Evolutionary conservation across 1,139 yeast genomes (phyloP), one percentile per base, ranked within the genome.

Genomic region (Kodamaea sp.): DNA sequence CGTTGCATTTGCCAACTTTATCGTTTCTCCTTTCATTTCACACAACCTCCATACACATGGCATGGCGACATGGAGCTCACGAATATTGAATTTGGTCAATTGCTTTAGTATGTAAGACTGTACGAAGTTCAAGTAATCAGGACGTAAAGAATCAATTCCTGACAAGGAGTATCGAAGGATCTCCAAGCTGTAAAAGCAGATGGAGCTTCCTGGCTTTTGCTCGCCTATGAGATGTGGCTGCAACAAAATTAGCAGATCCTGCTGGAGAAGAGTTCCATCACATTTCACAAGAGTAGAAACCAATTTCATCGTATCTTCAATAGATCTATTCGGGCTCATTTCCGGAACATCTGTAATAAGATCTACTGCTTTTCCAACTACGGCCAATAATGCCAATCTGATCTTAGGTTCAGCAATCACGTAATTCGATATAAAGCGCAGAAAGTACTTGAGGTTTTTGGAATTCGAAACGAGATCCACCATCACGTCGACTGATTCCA

Each of bases 11-110:
- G 79, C 75, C 7, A 85, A 48, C 42, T 76, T 75, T 1, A 53
- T 41, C 0, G 74, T 69, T 40, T 75, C 78, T 1, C 67, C 62
- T 26, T 66, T 64, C 46, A 73, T 58, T 8, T 47, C 53, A 4
- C 84, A 66, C 1, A 84, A 61, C 7, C 57, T 57, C 83, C 88
- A 79, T 5, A 78, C 59, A 38, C 86, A 70, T 2, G 89, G 86
- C 51, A 85, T 71, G 0, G 89, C 95, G 45, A 80, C 80, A 18
- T 76, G 77, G 10, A 86, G 56, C 46, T 84, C 90, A 37, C 57
- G 65, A 0, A 70, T 66, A 34, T 70, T 73, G 53, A 82, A 73
- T 42, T 73, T 81, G 2, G 89, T 80, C 28, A 87, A 55, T 21
- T 75, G 63, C 29, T 64, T 63, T 40, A 84, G 55, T 18, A 86